A percentile compares a stretch with the other conserved stretches of the same genome.
Conservation (phyloP, 176 grass and related monocot genomes). For the Elymus sibiricus region DNA sequence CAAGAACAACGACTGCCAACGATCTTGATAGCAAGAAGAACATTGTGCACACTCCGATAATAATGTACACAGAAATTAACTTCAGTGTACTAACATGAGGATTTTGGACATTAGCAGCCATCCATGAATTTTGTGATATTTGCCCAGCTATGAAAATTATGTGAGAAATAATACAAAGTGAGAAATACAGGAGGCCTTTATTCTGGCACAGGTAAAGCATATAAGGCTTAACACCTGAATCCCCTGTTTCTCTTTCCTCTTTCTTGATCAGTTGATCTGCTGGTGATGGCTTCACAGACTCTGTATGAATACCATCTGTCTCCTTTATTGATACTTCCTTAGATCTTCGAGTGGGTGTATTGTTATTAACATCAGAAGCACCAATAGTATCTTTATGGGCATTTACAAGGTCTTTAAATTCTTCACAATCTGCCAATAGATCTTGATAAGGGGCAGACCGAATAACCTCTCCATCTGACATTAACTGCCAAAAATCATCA, state of each 20-base stretch:
- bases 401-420: slow-evolving; percentile 82
- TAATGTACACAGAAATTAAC: slow-evolving; percentile 71
- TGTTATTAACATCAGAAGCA: slow-evolving; percentile 37
- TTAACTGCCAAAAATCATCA: slow-evolving; percentile 55
- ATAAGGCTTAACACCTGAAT: slow-evolving; percentile 75
- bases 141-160: slow-evolving; percentile 60
- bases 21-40: slow-evolving; percentile 67
- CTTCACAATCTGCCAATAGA: slow-evolving; percentile 56
- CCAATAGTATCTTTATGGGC: slow-evolving; percentile 67
- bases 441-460: slow-evolving; percentile 54
- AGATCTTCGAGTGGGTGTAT: slow-evolving; percentile 12
- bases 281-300: slow-evolving; percentile 25
- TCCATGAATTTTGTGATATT: slow-evolving; percentile 93
- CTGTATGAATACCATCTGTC: slow-evolving; percentile 29
- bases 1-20: slow-evolving; percentile 50
- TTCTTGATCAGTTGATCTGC: slow-evolving; percentile 71
- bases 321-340: slow-evolving; percentile 37
- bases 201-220: slow-evolving; percentile 66
- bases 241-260: slow-evolving; percentile 88
- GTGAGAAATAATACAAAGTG: slow-evolving; percentile 40
- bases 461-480: slow-evolving; percentile 74
- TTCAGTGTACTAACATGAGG: slow-evolving; percentile 54
- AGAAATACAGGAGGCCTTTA: slow-evolving; percentile 67
- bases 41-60: slow-evolving; percentile 48
- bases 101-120: slow-evolving; percentile 84